Evolutionary conservation across 2,329 filamentous ascomycete species (phyloP), one percentile per base, ranked within the genome.

Genomic region (Grosmannia penicillata): DNA sequence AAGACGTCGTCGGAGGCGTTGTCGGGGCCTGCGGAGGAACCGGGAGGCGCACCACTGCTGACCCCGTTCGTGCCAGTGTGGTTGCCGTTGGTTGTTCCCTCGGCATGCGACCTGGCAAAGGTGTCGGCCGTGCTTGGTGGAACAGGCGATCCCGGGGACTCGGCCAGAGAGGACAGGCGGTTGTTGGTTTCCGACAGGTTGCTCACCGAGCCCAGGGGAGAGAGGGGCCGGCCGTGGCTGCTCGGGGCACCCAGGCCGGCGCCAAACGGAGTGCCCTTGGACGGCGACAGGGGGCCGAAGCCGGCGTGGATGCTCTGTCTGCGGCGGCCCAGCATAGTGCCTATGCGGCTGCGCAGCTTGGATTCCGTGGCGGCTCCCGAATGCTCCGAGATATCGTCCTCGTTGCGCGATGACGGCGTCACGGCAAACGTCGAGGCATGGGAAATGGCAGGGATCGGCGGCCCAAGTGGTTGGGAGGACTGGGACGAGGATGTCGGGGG

Each of bases 291-390:
- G 53, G 60, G 68, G 41, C 62, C 71, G 52, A 70, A 78, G 30
- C 77, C 62, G 44, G 66, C 67, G 56, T 82, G 65, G 40, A 82
- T 63, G 54, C 77, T 82, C 54, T 81, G 75, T 28, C 78, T 66
- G 42, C 75, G 62, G 18, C 75, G 66, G 22, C 72, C 70, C 32
- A 83, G 67, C 62, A 83, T 78, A 11, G 78, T 83, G 14, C 79
- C 78, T 38, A 84, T 66, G 39, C 77, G 69, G 49, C 71, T 73
- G 33, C 75, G 66, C 30, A 76, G 51, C 48, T 69, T 74, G 40
- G 70, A 71, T 49, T 74, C 71, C 56, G 46, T 45, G 61, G 58
- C 1, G 53, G 52, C 47, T 61, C 65, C 56, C 2, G 62, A 66
- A 45, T 68, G 62, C 25, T 70, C 65, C 18, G 54, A 55, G 32